Conservation (phyloP, 805 yeast genomes). For the Candida namnaoensis region DNA sequence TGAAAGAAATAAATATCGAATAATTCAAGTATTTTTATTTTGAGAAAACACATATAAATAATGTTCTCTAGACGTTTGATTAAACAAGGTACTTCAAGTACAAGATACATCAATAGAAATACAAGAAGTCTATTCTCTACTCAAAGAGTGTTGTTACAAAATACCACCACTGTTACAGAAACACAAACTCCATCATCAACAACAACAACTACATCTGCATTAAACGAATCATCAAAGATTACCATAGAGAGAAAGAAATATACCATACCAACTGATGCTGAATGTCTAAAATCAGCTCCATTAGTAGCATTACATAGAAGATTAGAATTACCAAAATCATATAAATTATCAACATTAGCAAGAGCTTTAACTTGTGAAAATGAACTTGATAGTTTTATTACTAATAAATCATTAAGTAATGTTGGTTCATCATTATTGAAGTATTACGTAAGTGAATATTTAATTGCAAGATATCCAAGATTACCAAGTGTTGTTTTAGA, state of each 20-base stretch:
- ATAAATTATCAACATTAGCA: slow-evolving; percentile 61
- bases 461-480: slow-evolving; percentile 78
- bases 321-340: slow-evolving; percentile 50
- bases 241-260: background rate
- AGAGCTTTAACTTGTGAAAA: slow-evolving; percentile 63
- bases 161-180: no score
- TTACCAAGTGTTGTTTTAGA: slow-evolving; percentile 74
- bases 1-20: no score
- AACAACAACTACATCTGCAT: background rate
- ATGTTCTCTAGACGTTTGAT: no score
- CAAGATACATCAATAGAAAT: no score
- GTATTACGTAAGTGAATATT: slow-evolving; percentile 66
- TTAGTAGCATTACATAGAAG: slow-evolving; percentile 74
- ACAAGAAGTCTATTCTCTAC: no score
- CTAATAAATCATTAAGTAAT: slow-evolving; percentile 72
- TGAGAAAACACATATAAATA: no score
- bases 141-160: no score
- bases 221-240: no score
- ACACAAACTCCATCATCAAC: no score
- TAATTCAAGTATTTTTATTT: no score
- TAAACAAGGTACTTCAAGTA: no score
- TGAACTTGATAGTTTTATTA: slow-evolving; percentile 35
- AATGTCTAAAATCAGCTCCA: slow-evolving; percentile 57
- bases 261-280: slow-evolving; percentile 33
- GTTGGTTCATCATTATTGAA: slow-evolving; percentile 75